Conservation (phyloP, 2,329 filamentous ascomycete species). For the Fusarium multiceps region DNA sequence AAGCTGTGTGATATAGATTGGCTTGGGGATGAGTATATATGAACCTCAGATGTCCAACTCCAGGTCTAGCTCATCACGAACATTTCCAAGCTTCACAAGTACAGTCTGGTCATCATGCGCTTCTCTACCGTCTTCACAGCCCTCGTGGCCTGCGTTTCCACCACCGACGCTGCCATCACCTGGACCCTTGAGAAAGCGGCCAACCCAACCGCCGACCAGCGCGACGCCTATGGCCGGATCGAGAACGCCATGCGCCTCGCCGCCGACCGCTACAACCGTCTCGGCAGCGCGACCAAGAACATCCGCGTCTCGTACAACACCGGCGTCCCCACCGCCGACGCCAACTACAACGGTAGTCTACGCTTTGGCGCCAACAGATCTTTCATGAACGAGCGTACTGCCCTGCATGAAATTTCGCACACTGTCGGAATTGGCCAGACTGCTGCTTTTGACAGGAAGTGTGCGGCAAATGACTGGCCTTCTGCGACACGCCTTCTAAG, state of each 20-base stretch:
- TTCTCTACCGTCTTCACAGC: constrained; percentile 46
- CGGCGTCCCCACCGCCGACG: constrained; percentile 59
- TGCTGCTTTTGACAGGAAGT: constrained; percentile 52
- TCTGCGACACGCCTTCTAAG: constrained; percentile 54
- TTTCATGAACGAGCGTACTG: constrained; percentile 62
- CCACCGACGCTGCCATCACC: constrained; percentile 52
- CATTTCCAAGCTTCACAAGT: not conserved
- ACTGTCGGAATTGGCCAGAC: constrained; percentile 61
- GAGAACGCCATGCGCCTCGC: constrained; percentile 56
- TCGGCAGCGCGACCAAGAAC: constrained; percentile 52
- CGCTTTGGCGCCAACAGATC: constrained; percentile 58
- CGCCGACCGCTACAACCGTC: constrained; percentile 54
- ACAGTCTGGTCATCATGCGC: constrained; percentile 46
- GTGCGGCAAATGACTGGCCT: constrained; percentile 56
- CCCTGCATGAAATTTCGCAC: constrained; percentile 61
- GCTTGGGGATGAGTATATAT: not conserved
- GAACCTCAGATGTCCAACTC: not conserved
- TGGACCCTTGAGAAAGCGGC: constrained; percentile 53
- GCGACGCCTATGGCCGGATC: constrained; percentile 58
- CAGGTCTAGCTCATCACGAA: not conserved
- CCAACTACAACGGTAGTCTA: constrained; percentile 58
- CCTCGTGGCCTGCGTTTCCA: constrained; percentile 46
- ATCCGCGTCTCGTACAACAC: constrained; percentile 56
- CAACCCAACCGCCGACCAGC: constrained; percentile 57
- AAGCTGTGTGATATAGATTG: not conserved